Evolutionary conservation across 768 basidiomycete genomes (phyloP), one percentile per base, ranked within the genome.

Genomic region (Leccinum longicurvipes): DNA sequence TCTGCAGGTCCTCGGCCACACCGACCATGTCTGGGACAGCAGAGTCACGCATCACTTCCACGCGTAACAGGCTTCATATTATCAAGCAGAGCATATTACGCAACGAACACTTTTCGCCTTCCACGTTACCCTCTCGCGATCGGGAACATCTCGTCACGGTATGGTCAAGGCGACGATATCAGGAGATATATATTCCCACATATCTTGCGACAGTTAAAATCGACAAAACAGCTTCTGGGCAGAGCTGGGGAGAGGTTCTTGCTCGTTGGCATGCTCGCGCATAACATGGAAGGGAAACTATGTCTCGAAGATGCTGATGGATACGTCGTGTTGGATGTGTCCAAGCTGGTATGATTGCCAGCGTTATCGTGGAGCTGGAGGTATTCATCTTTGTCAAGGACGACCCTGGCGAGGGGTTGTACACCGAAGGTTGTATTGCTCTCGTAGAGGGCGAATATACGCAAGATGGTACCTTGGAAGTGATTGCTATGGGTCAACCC

Each of bases 21-120:
- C 77, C 84, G 17, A 86, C 87, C 2, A 77, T 91, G n/a, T 86
- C 91, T 10, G 93, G 93, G 0, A 82, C 91, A 24, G 83, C 96
- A 23, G 86, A 93, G 28, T 89, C 91, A 8, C 82, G 93, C 58
- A 83, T 93, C 32, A 73, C 78, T 27, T 88, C 91, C 45, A 76
- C 91, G 25, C 82, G 96, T 31, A 91, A 98, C 69, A 77, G 96
- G 49, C 79, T 96, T 60, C 84, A 91, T 67, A 85, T 98, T 50
- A 93, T 98, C 63, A 90, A 87, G 68, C 96, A 98, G 74, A 89
- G 91, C 64, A 84, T 98, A 27, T 76, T 98, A 36, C 80, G 97
- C 39, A 98, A 98, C 66, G 97, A 99, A 68, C 94, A 98, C 70
- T 99, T 99, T 73, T 93, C 93, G 2, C 95, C 97, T 3, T 96